A percentile compares a stretch with the other conserved stretches of the same genome.
Evolutionary conservation across 345 rosid genomes (phyloP).

Genomic region (Salix caprea): DNA sequence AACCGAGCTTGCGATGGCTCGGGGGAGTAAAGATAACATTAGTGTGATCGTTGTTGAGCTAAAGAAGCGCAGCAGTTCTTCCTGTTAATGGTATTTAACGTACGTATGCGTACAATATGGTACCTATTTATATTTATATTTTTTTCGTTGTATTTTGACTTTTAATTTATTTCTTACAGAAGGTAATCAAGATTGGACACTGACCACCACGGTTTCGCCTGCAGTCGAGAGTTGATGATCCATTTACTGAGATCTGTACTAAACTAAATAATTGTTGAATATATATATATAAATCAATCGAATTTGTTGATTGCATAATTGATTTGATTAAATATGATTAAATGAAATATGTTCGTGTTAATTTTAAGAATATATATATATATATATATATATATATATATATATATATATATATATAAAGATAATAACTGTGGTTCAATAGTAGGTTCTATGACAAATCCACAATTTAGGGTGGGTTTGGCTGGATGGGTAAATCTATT

Average conservation of each 20-base stretch:
- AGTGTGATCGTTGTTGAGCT: constrained; percentile 51
- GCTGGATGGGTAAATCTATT: no score
- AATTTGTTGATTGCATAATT: no score
- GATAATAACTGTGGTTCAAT: no score
- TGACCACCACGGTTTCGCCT: neutral
- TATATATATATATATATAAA: no score
- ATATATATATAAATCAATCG: no score
- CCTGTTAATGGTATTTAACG: neutral
- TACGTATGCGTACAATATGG: neutral
- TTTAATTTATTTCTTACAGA: neutral
- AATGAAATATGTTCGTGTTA: no score
- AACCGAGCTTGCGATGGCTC: constrained; percentile 34
- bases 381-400: no score
- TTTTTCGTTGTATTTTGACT: neutral
- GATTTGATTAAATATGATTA: no score
- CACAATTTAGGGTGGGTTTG: no score
- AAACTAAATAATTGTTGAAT: no score
- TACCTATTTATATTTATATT: neutral
- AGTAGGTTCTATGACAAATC: no score
- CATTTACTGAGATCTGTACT: neutral
- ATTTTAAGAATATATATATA: no score
- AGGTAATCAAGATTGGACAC: neutral
- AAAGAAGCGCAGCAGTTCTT: neutral
- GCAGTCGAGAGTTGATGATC: neutral
- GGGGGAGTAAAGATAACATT: constrained; percentile 40